Evolutionary conservation across 2,329 filamentous ascomycete genomes (phyloP), one percentile per base, ranked within the genome.

Genomic region (Fusarium sp.): DNA sequence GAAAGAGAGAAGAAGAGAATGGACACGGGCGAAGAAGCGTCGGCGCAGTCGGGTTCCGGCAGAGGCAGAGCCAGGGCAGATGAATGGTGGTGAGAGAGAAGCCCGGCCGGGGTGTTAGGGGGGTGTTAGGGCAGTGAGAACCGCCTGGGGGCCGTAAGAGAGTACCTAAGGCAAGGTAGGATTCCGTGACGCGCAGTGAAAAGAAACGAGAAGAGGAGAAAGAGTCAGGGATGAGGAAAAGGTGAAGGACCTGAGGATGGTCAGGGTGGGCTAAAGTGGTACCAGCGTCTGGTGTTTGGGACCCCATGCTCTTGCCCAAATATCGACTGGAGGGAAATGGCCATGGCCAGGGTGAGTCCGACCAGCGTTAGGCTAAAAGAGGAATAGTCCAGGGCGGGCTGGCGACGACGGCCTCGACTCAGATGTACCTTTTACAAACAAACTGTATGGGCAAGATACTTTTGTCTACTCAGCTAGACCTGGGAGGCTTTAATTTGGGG

Each of bases 401-500:
- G n/a, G 53, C 46, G 43, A 65, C 41, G 53, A 51, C 59, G 38
- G 58, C 55, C 22, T 28, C 38, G 45, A 22, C 15, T 38, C 25
- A 51, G n/a, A 55, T 42, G 67, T 70, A 69, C 43, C 53, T 29
- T 40, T 24, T 8, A n/a, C 28, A 41, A 35, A 22, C 25, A 35
- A 28, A 42, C 44, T 32, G n/a, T 48, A 47, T 55, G 43, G 43
- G 8, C 5, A 10, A 32, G 58, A 35, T 71, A 71, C 69, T 46
- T 67, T 25, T 5, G 11, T 7, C 12, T 34, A 28, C 26, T 45
- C 51, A 50, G 47, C 42, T 55, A 45, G 51, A 55, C 55, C 47
- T 57, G 54, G 54, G 54, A 42, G 43, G 65, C 50, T 66, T 68
- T 71, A 73, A 73, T 73, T 60, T 70, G 70, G 60, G 65, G 60